These are phyloP conservation scores for Solanum pennellii DNA, from an alignment of 257 asterid genomes.

Conservation along the genomic window DNA sequence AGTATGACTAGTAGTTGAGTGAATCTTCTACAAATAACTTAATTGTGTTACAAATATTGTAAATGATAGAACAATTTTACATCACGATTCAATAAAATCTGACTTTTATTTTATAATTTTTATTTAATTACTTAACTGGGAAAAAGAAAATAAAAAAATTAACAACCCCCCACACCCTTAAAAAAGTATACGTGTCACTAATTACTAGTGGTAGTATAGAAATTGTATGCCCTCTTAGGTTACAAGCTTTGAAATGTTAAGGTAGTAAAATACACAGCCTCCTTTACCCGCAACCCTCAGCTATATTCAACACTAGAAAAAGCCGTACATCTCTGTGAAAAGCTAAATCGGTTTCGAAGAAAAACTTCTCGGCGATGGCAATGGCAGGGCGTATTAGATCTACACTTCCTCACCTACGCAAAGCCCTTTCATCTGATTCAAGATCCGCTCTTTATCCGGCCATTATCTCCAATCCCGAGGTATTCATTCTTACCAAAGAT, in stretches of 20 bases:
- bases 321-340: not conserved
- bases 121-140: not conserved
- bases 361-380: slow-evolving; percentile 7
- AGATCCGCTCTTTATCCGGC: slow-evolving; percentile 40
- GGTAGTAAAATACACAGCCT: not conserved
- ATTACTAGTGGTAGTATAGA: not conserved
- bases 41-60: not conserved
- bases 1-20: fast-evolving
- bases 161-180: not conserved
- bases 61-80: not conserved
- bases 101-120: not conserved
- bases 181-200: not conserved
- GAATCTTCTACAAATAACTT: not conserved
- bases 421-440: slow-evolving; percentile 23
- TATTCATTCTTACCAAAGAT: not conserved
- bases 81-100: fast-evolving
- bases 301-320: not conserved
- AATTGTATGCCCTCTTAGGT: not conserved
- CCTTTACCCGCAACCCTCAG: not conserved
- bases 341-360: not conserved
- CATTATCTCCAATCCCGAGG: slow-evolving; percentile 34
- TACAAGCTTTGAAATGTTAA: not conserved
- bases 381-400: slow-evolving; percentile 65
- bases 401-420: slow-evolving; percentile 44
- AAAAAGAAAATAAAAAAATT: too few species aligned